Evolutionary conservation across 768 basidiomycete species (phyloP).

Genomic region (Mycena polygramma): DNA sequence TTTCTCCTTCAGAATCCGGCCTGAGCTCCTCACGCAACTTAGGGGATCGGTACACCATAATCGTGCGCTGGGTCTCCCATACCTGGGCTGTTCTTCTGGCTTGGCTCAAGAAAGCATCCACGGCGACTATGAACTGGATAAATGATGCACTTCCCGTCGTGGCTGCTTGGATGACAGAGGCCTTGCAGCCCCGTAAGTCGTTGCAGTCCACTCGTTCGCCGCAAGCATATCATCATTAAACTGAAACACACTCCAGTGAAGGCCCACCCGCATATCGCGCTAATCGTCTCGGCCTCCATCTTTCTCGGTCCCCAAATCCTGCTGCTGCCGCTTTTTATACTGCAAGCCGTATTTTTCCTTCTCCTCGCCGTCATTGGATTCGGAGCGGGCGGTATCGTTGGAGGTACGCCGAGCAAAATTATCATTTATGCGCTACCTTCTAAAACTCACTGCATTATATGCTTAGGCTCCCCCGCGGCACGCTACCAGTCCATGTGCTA

Average conservation of each 20-base stretch:
- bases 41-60: slow-evolving; percentile 1
- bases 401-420: slow-evolving; percentile 34
- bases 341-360: slow-evolving; percentile 36
- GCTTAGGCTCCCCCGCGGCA: slow-evolving; percentile 43
- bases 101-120: not conserved
- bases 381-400: slow-evolving; percentile 35
- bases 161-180: slow-evolving; percentile 7
- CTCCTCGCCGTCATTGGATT: slow-evolving; percentile 34
- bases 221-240: too few relatives aligned
- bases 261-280: slow-evolving; percentile 33
- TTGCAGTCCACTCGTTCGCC: too few relatives aligned
- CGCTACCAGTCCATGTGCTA: slow-evolving; percentile 42
- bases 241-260: slow-evolving; percentile 24
- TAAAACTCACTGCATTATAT: not conserved
- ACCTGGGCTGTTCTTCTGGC: not conserved
- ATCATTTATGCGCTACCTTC: not conserved
- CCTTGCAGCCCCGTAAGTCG: slow-evolving; percentile 14
- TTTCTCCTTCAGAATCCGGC: not conserved
- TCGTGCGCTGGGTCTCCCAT: slow-evolving; percentile 13
- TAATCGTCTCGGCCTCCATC: slow-evolving; percentile 33
- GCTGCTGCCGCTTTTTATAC: slow-evolving; percentile 40
- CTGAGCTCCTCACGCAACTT: not conserved
- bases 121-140: not conserved
- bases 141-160: slow-evolving; percentile 5
- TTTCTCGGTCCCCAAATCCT: slow-evolving; percentile 44